These are phyloP conservation scores for Stachybotrys echinatus DNA, from an alignment of 2,329 filamentous ascomycete genomes.

Conservation along the genomic window DNA sequence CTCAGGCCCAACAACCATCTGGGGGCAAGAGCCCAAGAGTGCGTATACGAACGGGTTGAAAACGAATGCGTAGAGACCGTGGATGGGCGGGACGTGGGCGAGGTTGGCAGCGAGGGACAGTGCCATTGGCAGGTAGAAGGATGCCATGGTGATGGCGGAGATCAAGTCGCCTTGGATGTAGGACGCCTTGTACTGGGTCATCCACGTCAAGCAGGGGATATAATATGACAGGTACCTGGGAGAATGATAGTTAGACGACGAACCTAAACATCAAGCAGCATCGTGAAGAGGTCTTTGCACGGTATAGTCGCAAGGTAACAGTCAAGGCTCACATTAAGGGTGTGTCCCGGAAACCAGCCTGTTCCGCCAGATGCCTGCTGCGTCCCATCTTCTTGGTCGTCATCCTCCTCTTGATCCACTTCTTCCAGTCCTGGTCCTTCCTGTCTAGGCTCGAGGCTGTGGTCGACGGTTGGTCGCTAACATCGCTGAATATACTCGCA, in stretches of 20 bases:
- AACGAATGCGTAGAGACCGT: conserved; percentile 90
- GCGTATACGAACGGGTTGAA: conserved; percentile 91
- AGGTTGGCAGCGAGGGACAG: conserved; percentile 90
- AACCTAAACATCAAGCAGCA: background rate
- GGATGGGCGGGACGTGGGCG: conserved; percentile 86
- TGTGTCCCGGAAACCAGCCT: conserved; percentile 68
- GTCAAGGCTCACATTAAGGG: conserved; percentile 61
- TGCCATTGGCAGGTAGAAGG: conserved; percentile 96
- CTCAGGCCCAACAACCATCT: conserved; percentile 92
- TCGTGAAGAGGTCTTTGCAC: background rate
- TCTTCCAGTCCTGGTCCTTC: conserved; percentile 36
- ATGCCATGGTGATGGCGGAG: conserved; percentile 91
- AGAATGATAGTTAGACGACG: conserved; percentile 6
- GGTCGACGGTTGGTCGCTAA: conserved; percentile 22
- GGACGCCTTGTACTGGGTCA: conserved; percentile 75
- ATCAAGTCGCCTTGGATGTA: conserved; percentile 84
- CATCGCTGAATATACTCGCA: conserved; percentile 14
- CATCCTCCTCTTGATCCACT: conserved; percentile 45
- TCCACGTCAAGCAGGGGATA: conserved; percentile 86
- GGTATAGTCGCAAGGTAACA: background rate
- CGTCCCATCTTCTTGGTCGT: conserved; percentile 65
- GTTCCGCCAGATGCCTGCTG: conserved; percentile 65
- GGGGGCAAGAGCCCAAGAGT: conserved; percentile 82
- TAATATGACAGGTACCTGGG: conserved; percentile 86
- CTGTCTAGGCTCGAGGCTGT: background rate